Evolutionary conservation across 306 rosid species (phyloP).

Genomic region (Vigna radiata): DNA sequence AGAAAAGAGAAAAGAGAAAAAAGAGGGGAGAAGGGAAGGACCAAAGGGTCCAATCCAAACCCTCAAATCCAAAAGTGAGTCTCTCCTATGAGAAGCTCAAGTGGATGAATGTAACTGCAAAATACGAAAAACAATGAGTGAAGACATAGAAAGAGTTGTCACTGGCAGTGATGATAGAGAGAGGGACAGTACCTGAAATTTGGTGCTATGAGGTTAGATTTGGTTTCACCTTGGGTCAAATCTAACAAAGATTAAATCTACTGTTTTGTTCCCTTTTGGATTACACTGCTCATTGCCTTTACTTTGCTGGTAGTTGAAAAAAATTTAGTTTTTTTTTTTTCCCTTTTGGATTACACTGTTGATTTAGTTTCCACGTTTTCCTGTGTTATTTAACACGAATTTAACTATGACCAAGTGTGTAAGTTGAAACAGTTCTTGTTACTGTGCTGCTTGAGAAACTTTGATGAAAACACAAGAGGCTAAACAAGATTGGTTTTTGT

Average conservation of each 20-base stretch:
- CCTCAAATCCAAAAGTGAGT: conserved; percentile 50
- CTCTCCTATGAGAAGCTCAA: conserved; percentile 13
- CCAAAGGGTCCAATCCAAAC: conserved; percentile 65
- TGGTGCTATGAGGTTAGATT: conserved; percentile 49
- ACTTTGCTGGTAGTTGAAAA: neutral
- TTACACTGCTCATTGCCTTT: conserved; percentile 3
- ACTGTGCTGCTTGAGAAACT: neutral
- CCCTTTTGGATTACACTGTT: no score
- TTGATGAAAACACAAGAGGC: neutral
- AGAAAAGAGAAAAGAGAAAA: neutral
- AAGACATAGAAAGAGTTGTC: neutral
- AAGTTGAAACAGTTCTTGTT: neutral
- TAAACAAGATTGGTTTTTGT: neutral
- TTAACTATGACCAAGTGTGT: neutral
- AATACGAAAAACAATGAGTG: neutral
- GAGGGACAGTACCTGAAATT: conserved; percentile 46
- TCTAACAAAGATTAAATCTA: neutral
- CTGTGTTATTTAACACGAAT: neutral
- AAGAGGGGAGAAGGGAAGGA: conserved; percentile 46
- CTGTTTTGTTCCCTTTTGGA: neutral
- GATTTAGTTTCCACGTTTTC: neutral
- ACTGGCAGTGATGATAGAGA: neutral
- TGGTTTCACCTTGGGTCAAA: conserved; percentile 43
- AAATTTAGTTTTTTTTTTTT: no score
- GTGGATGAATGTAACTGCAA: conserved; percentile 33